Percentiles rank a stretch among this genome's conserved stretches.
Conservation (phyloP, 2,329 filamentous ascomycete species). For the Fusarium illudens region DNA sequence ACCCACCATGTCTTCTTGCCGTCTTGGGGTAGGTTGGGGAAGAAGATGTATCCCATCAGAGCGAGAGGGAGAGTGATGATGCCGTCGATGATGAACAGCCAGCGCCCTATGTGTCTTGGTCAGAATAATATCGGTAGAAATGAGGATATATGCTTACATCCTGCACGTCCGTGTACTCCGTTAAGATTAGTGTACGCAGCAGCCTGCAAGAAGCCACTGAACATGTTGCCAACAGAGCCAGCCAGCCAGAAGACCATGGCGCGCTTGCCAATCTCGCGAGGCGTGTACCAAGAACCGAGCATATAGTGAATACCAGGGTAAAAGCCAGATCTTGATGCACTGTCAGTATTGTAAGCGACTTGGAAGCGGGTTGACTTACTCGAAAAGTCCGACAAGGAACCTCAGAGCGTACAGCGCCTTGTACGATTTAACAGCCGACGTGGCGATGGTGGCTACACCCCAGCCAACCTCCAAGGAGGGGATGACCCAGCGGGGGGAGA, state of each 20-base stretch:
- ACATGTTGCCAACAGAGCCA: conserved; percentile 23
- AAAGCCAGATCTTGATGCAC: conserved; percentile 15
- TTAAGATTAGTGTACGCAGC: conserved; percentile 23
- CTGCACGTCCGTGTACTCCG: conserved; percentile 23
- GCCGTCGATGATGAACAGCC: conserved; percentile 31
- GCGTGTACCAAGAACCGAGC: conserved; percentile 37
- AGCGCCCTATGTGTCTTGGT: conserved; percentile 15
- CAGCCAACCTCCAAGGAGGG: conserved; percentile 29
- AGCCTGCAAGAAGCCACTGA: conserved; percentile 25
- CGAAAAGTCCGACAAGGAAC: conserved; percentile 28
- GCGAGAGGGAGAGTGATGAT: conserved; percentile 29
- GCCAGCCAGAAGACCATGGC: conserved; percentile 34
- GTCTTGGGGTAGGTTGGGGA: conserved; percentile 29
- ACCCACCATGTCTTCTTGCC: conserved; percentile 31
- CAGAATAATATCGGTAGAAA: background rate
- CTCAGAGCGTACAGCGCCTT: conserved; percentile 21
- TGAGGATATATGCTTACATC: conserved; percentile 9
- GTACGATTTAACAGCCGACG: conserved; percentile 16
- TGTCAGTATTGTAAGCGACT: background rate
- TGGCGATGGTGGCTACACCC: conserved; percentile 26
- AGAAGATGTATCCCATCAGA: conserved; percentile 20
- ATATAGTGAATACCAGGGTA: conserved; percentile 33
- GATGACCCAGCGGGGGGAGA: conserved; percentile 27
- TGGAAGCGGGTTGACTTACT: conserved; percentile 5
- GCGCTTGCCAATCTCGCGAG: conserved; percentile 32